phyloP scores from a whole-genome alignment of 352 stramenopile genomes.

The Phytophthora podocarpi region DNA sequence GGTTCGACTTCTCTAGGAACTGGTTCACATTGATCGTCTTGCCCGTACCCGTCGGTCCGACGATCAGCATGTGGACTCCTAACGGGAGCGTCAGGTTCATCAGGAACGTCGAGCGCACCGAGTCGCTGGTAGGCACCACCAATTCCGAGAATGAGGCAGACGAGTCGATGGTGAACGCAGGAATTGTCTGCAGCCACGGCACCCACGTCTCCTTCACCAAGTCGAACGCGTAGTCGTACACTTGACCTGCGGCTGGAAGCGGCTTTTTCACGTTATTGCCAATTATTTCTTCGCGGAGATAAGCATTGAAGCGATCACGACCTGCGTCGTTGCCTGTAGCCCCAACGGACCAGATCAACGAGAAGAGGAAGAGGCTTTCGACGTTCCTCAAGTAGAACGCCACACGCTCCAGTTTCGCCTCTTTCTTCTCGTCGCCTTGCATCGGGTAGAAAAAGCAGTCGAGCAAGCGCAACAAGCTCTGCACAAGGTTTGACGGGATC shows the following conservation, averaged over 20 bases:
- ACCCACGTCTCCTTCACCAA: slow-evolving; percentile 82
- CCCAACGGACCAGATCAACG: slow-evolving; percentile 92
- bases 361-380: slow-evolving; percentile 93
- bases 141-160: slow-evolving; percentile 90
- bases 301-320: slow-evolving; percentile 86
- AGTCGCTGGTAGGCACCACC: slow-evolving; percentile 94
- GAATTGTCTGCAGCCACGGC: slow-evolving; percentile 92
- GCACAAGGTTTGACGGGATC: slow-evolving; percentile 90
- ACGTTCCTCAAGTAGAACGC: slow-evolving; percentile 75
- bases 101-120: slow-evolving; percentile 92
- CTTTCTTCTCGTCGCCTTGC: slow-evolving; percentile 88
- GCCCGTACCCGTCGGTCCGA: slow-evolving; percentile 93
- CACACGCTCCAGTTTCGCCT: slow-evolving; percentile 73
- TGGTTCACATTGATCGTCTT: slow-evolving; percentile 96
- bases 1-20: slow-evolving; percentile 88
- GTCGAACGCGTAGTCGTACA: slow-evolving; percentile 95
- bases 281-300: slow-evolving; percentile 84
- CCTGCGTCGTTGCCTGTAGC: slow-evolving; percentile 90
- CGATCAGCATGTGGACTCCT: slow-evolving; percentile 92
- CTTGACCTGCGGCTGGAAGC: slow-evolving; percentile 61
- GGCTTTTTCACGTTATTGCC: slow-evolving; percentile 56
- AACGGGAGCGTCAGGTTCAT: slow-evolving; percentile 86
- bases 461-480: slow-evolving; percentile 91
- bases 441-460: slow-evolving; percentile 91
- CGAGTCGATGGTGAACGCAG: slow-evolving; percentile 72